Conservation (phyloP, 371 early-diverging fungal genomes). For the Vairimorpha ceranae region DNA sequence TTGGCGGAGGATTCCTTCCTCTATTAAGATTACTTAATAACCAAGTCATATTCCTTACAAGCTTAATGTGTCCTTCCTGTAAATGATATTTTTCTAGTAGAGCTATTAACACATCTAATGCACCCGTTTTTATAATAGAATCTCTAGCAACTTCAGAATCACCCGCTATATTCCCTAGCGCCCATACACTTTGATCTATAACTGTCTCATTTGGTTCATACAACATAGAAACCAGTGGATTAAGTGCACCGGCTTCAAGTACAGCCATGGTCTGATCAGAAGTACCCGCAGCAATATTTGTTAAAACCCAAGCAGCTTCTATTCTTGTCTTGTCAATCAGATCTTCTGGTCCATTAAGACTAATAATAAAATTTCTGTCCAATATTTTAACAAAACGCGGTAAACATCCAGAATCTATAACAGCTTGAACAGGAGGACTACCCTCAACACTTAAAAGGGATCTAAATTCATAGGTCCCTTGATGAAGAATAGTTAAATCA, state of each 20-base stretch:
- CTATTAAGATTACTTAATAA: constrained; percentile 94
- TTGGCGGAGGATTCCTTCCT: constrained; percentile 88
- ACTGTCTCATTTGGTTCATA: constrained; percentile 76
- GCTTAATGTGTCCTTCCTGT: constrained; percentile 52
- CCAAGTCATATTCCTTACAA: constrained; percentile 97
- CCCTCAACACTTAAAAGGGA: constrained; percentile 88
- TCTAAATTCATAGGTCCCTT: constrained; percentile 81
- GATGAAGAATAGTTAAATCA: constrained; percentile 60
- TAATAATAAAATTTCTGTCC: constrained; percentile 64
- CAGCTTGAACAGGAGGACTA: constrained; percentile 92
- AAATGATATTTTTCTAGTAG: constrained; percentile 66
- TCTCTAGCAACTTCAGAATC: constrained; percentile 88
- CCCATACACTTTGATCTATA: constrained; percentile 98
- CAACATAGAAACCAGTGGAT: constrained; percentile 79
- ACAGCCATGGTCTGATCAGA: constrained; percentile 85
- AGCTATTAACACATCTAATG: constrained; percentile 71
- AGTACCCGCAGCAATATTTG: constrained; percentile 97
- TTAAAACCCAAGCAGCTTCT: constrained; percentile 98
- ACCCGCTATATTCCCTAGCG: constrained; percentile 98
- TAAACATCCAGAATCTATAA: constrained; percentile 82
- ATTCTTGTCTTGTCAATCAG: constrained; percentile 66
- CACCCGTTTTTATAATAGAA: constrained; percentile 74
- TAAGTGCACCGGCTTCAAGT: constrained; percentile 83
- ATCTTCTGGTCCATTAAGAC: constrained; percentile 13
- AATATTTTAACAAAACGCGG: constrained; percentile 88